Conservation (phyloP, 352 stramenopile genomes). For the Phytopythium vexans region DNA sequence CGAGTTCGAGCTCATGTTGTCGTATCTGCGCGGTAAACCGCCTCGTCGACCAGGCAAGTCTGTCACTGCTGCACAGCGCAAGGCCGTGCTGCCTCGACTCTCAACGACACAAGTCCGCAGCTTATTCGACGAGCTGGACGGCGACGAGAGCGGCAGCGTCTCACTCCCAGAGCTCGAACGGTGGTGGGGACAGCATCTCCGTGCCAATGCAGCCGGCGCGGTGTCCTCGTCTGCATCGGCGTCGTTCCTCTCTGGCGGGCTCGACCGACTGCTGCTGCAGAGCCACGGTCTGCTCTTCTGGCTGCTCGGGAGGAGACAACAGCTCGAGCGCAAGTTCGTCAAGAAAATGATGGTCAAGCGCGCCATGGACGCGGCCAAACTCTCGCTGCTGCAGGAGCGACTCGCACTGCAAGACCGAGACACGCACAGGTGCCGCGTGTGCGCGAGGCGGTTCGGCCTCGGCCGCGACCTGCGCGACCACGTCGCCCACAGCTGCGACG, state of each 20-base stretch:
- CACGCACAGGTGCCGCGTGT: conserved; percentile 19
- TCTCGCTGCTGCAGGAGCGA: conserved; percentile 12
- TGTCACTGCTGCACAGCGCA: background rate
- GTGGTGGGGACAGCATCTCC: conserved; percentile 24
- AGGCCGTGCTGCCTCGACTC: conserved; percentile 16
- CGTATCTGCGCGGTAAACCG: conserved; percentile 32
- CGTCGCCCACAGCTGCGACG: conserved; percentile 12
- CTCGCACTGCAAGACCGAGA: conserved; percentile 7
- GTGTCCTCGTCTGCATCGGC: conserved; percentile 26
- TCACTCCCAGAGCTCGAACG: conserved; percentile 29
- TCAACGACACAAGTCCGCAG: conserved; percentile 25
- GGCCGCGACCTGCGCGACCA: conserved; percentile 35
- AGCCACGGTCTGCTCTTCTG: conserved; percentile 45
- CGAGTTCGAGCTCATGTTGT: conserved; percentile 48
- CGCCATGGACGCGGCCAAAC: conserved; percentile 27
- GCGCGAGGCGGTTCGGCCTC: conserved; percentile 33
- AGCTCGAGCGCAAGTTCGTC: conserved; percentile 47
- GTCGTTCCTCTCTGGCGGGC: conserved; percentile 26
- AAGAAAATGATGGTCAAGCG: conserved; percentile 40
- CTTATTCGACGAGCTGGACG: conserved; percentile 39
- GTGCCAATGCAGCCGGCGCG: background rate
- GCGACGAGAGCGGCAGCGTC: conserved; percentile 25
- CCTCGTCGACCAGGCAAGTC: background rate
- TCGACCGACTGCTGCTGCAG: conserved; percentile 34
- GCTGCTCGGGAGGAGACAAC: conserved; percentile 37